Percentiles rank a stretch among this genome's conserved stretches.
Evolutionary conservation across 225 moss, liverwort and hornwort species (phyloP).

Genomic region (Takakia lepidozioides): DNA sequence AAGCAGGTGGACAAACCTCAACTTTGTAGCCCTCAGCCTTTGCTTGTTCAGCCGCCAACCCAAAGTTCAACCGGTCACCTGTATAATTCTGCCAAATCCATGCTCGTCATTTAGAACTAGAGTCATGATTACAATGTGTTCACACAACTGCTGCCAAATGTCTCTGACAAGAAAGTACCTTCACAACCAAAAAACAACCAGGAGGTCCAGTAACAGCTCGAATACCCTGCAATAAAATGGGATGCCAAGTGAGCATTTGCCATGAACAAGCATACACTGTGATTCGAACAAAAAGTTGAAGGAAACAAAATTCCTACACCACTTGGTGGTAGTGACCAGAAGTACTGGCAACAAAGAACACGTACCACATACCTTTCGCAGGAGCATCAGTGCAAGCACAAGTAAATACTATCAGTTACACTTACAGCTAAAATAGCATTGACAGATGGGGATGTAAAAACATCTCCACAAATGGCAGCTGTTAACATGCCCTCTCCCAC

Average conservation of each 20-base stretch:
- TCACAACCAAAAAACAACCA: slow-evolving; percentile 90
- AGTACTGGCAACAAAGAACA: too few species aligned
- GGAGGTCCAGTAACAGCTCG: slow-evolving; percentile 93
- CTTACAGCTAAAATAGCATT: slow-evolving; percentile 81
- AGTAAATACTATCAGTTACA: background rate
- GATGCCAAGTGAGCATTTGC: background rate
- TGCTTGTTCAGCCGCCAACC: slow-evolving; percentile 85
- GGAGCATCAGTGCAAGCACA: too few species aligned
- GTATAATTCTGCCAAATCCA: slow-evolving; percentile 69
- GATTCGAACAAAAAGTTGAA: too few species aligned
- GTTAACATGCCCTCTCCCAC: slow-evolving; percentile 94
- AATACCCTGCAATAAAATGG: slow-evolving; percentile 56
- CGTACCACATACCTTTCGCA: too few species aligned
- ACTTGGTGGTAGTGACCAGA: too few species aligned
- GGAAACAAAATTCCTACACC: too few species aligned
- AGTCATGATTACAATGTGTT: background rate
- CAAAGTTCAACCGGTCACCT: slow-evolving; percentile 94
- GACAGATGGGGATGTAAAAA: slow-evolving; percentile 75
- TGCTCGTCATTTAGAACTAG: too few species aligned
- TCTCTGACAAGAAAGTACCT: slow-evolving; percentile 46
- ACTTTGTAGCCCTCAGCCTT: slow-evolving; percentile 92
- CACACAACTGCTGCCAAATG: too few species aligned
- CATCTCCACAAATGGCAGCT: slow-evolving; percentile 97
- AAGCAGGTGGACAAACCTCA: too few species aligned
- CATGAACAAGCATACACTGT: too few species aligned